Evolutionary conservation across 2,329 filamentous ascomycete genomes (phyloP), one percentile per base, ranked within the genome.

Genomic region (Boeremia exigua): DNA sequence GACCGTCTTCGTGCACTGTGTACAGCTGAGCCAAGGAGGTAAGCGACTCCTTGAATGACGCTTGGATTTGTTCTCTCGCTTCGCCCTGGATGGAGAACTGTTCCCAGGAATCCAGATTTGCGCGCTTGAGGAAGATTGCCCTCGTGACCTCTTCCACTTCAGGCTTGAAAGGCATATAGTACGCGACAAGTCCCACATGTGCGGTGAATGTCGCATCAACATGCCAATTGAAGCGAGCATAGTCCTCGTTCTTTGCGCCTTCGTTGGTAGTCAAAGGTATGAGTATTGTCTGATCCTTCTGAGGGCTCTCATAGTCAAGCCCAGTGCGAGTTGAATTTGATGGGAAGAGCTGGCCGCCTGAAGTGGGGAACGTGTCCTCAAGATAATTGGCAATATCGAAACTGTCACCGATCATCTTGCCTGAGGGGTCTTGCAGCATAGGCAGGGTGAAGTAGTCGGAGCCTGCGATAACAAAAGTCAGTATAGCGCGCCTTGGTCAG

Each of bases 351-450:
- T 78, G 69, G 0, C 79, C 74, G 1, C 80, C 80, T 0, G 78
- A 68, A 28, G 70, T 54, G 0, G 84, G 83, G 50, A 83, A 86
- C 0, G 68, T 77, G 1, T 78, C 72, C 23, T 88, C 80, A 2
- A 89, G 77, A 62, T 87, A 83, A 25, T 81, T 71, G 6, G 86
- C 87, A 56, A 89, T 89, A 48, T 88, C 86, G 65, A 88, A 87
- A 2, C 85, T 85, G 72, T 89, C 87, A 5, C 86, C 86, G 2
- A 88, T 51, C 0, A 77, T 46, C 0, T 71, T 55, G 5, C 64
- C 66, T 0, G 79, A 81, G 15, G 75, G 68, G 46, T 88, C 83
- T 1, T 75, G 62, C 19, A 88, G 69, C 37, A 88, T 78, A 1
- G 87, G 86, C 0, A 89, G 78, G 2, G 86, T 89, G 71, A 79